phyloP scores from a whole-genome alignment of 805 yeast species.

The Candida insectorum region DNA sequence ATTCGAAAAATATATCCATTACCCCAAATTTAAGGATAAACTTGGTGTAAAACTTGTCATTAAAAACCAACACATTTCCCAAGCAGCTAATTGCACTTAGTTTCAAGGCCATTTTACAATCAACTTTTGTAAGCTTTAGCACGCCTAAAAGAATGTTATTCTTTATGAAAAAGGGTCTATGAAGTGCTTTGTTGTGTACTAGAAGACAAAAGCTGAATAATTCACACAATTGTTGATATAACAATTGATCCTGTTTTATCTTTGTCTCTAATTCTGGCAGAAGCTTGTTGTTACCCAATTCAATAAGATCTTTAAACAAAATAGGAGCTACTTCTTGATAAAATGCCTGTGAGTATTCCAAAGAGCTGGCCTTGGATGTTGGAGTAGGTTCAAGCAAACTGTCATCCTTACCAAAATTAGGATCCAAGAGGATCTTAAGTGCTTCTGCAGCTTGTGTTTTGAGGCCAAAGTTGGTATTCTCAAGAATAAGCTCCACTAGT shows the following conservation, averaged over 20 bases:
- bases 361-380: constrained; percentile 22
- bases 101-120: constrained; percentile 50
- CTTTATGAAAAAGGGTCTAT: constrained; percentile 62
- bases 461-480: constrained; percentile 66
- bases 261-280: constrained; percentile 2
- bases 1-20: constrained; percentile 45
- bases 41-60: constrained; percentile 59
- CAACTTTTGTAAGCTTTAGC: constrained; percentile 41
- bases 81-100: constrained; percentile 69
- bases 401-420: constrained; percentile 32
- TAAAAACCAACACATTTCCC: constrained; percentile 56
- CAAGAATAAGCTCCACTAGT: constrained; percentile 55
- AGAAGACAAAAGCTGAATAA: constrained; percentile 63
- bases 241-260: constrained; percentile 32
- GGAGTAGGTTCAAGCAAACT: constrained; percentile 8
- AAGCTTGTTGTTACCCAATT: constrained; percentile 18
- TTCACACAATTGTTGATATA: constrained; percentile 64
- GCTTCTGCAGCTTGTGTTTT: constrained; percentile 86
- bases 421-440: constrained; percentile 66
- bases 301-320: constrained; percentile 48
- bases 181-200: constrained; percentile 55
- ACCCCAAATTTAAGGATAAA: constrained; percentile 56
- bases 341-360: constrained; percentile 53
- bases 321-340: constrained; percentile 60
- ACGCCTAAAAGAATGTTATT: constrained; percentile 58